Evolutionary conservation across 1,284 basidiomycete species (phyloP), one percentile per base, ranked within the genome.

Genomic region (Volvariella volvacea): DNA sequence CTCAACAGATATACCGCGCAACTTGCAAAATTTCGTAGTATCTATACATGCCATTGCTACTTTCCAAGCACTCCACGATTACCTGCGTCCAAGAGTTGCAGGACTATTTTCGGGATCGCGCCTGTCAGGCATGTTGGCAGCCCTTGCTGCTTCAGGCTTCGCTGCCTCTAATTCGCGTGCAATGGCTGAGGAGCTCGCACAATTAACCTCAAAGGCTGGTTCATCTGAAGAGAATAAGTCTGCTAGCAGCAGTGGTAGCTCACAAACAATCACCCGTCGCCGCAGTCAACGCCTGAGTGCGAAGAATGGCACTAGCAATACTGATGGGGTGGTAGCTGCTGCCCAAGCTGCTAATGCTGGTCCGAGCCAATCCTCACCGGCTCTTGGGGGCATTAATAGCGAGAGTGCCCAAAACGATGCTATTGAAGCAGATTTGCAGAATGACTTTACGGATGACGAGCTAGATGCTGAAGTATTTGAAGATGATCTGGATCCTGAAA

Each of bases 11-110:
- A 75, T 94, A 20, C 92, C 93, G 4, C 81, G 85, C 44, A 85
- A 79, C 55, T 75, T 92, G 46, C 84, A 87, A 52, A 91, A 91
- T 51, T 88, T 97, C 53, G 88, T 92, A 39, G 89, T 96, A 28
- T 96, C 92, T 2, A 95, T 97, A 48, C 93, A 96, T 58, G 93
- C 92, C 2, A 95, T 97, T 48, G 93, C 94, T 0, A 95, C 92
- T 0, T 92, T 97, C 73, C 91, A 94, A 62, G 91, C 92, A 0
- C 74, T 97, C 22, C 91, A 95, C 56, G 92, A 95, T 61, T 97
- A 96, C 61, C 76, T 97, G 9, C 83, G 92, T 0, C 93, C 93
- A 14, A 76, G 92, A 6, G 83, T 97, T 17, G 74, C 90, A n/a
- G 89, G 90, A 4, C 64, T 87, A 3, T 63, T 83, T 4, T 70